Base-by-base conservation (phyloP, 2,329 filamentous ascomycete genomes). In the Penicillium sp. region DNA sequence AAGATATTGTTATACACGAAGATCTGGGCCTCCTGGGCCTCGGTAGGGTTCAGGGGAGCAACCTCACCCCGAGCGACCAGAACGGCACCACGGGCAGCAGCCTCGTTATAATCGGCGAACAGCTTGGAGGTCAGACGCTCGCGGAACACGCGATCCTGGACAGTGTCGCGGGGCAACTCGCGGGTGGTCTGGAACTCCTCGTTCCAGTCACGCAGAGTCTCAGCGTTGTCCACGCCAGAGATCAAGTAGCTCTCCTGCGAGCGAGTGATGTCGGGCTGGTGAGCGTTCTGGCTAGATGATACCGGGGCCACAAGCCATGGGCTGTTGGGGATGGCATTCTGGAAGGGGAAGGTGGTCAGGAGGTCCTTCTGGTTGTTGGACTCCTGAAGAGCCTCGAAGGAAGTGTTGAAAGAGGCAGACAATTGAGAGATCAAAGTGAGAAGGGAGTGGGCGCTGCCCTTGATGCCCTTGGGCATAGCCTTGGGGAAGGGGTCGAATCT, bases 1-100 rank as follows among this genome's bases (percentile, higher is more conserved):
- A 99, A 99, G 61, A 99, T 91, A 75, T 99, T 99, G 80, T 97
- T 97, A 80, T 97, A 97, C 20, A 99, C 93, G 67, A 96, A 99
- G 60, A 99, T 99, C 72, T 99, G 94, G 3, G 94, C 94, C 71
- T 99, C 93, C 61, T 83, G 85, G 58, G 82, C 86, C 75, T 99
- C 94, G 0, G 93, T 97, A 6, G 94, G 95, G 76, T 99, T 99
- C 48, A 99, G 77, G 6, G 94, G 91, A 17, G 91, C 87, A 58
- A 99, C 89, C 72, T 99, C 94, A 47, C 94, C 94, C 51, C 90
- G 84, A 20, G 92, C 93, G 47, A 99, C 93, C 61, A 97, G 80
- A 39, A 97, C 89, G 26, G 94, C 93, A 56, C 94, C 94, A 55
- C 91, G 86, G 33, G 91, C 89, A 49, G 95, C 94, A 40, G 94